Evolutionary conservation across 139 green algal species (phyloP), one percentile per base, ranked within the genome.

Genomic region (Chlamydomonas schloesseri): DNA sequence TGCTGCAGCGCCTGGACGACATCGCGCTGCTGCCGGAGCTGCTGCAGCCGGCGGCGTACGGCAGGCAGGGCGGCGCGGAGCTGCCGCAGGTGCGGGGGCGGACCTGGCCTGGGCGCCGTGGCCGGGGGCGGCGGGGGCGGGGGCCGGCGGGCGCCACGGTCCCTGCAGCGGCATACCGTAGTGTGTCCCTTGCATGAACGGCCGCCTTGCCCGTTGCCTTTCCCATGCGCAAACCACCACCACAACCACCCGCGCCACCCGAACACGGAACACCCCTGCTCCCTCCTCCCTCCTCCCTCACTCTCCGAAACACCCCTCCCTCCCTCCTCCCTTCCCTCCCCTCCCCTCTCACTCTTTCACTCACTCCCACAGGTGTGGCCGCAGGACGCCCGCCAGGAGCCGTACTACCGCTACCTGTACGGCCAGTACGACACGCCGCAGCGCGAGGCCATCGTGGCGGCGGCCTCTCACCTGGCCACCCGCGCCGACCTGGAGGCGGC

Each of bases 371-470:
- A 88, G 88, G 55, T 89, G 65, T 91, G 88, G 88, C 88, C 88
- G 42, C 28, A 74, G 15, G 88, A 89, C 73, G 81, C 79, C 71
- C 69, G 75, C n/a, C 78, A 87, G 31, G 79, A 73, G 17, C 62
- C 65, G 1, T 91, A 74, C 79, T 82, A 75, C 55, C 23, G 88
- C 3, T 89, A 92, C 86, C 88, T 96, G 65, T 71, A 84, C 21
- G 50, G n/a, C 6, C 77, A 88, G 73, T 97, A 95, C 69, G 93
- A 97, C 79, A 64, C 87, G 60, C 89, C 89, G 1, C 95, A 97
- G 91, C 89, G 94, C 29, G 87, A 91, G 71, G 94, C 95, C 11
- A 96, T 97, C 31, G 91, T 95, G 91, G 89, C 93, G 24, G 73
- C 67, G 20, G 73, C 87, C 24, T 83, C 85, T 0, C 89, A 92